Conservation (phyloP, 2,329 filamentous ascomycete species). For the Paraphoma sp. region DNA sequence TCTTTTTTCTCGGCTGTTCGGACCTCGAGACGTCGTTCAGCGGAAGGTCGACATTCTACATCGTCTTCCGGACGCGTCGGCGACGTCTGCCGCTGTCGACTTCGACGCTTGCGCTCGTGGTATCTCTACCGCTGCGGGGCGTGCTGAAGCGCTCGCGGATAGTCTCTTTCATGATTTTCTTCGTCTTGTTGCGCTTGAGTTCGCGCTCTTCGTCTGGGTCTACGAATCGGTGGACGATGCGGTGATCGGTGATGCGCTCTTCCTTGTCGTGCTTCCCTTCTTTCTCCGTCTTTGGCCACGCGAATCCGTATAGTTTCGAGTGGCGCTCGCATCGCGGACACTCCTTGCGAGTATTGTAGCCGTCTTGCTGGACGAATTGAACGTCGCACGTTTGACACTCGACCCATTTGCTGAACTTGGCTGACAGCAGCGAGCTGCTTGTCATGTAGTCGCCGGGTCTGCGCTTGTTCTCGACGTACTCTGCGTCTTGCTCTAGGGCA, state of each 20-base stretch:
- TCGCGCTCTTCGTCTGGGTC: constrained; percentile 67
- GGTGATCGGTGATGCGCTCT: constrained; percentile 77
- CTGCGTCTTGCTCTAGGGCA: constrained; percentile 25
- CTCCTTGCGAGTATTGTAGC: constrained; percentile 80
- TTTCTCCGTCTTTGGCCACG: constrained; percentile 94
- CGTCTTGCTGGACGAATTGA: constrained; percentile 86
- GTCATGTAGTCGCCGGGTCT: constrained; percentile 72
- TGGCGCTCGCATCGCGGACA: constrained; percentile 95
- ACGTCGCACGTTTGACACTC: constrained; percentile 83
- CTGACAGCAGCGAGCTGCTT: constrained; percentile 75
- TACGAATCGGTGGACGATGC: constrained; percentile 86
- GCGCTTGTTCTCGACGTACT: constrained; percentile 36
- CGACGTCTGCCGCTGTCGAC: constrained; percentile 29
- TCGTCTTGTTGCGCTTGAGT: constrained; percentile 38
- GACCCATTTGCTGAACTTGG: constrained; percentile 82
- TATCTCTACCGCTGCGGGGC: constrained; percentile 33
- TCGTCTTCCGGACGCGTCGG: constrained; percentile 36
- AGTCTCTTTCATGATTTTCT: constrained; percentile 28
- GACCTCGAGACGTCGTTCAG: not conserved
- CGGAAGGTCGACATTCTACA: constrained; percentile 23
- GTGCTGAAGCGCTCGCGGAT: constrained; percentile 36
- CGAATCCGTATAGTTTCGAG: constrained; percentile 91
- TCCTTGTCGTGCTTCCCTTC: constrained; percentile 75
- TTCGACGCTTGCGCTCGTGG: constrained; percentile 31
- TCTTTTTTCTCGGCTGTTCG: not conserved